Conservation (phyloP, 495 filamentous ascomycete genomes). For the Cetradonia linearis region DNA sequence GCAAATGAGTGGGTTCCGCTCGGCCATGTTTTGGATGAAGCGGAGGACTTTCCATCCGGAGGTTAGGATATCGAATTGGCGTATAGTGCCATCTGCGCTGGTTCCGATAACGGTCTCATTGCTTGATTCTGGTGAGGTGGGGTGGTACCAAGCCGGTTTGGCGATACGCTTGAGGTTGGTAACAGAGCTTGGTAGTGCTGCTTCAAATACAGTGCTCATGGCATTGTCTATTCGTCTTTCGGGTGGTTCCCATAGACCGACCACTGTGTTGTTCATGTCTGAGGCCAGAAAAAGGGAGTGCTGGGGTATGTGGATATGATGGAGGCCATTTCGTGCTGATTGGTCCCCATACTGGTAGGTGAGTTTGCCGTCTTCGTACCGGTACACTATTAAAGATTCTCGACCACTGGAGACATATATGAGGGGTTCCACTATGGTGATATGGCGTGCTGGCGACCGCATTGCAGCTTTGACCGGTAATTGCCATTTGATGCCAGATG, state of each 20-base stretch:
- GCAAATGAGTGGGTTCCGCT: slow-evolving; percentile 32
- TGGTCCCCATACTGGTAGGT: slow-evolving; percentile 30
- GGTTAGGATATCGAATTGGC: slow-evolving; percentile 47
- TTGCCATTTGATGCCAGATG: slow-evolving; percentile 26
- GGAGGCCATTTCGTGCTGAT: slow-evolving; percentile 32
- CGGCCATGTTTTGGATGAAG: slow-evolving; percentile 52
- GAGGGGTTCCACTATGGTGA: slow-evolving; percentile 32
- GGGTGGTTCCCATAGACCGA: slow-evolving; percentile 42
- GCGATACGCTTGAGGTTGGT: slow-evolving; percentile 37
- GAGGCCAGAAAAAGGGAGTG: slow-evolving; percentile 29
- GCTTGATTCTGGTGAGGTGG: slow-evolving; percentile 27
- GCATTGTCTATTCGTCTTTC: slow-evolving; percentile 31
- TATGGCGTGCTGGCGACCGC: slow-evolving; percentile 36
- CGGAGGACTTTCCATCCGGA: slow-evolving; percentile 50
- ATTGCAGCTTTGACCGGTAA: slow-evolving; percentile 29
- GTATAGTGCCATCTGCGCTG: slow-evolving; percentile 54
- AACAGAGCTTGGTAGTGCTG: slow-evolving; percentile 39
- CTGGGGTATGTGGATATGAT: slow-evolving; percentile 31
- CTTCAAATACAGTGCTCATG: slow-evolving; percentile 41
- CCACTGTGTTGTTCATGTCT: slow-evolving; percentile 33
- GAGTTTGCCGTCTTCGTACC: slow-evolving; percentile 29
- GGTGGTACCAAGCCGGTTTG: slow-evolving; percentile 32
- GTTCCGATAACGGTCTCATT: slow-evolving; percentile 42
- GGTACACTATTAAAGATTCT: slow-evolving; percentile 35
- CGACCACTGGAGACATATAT: slow-evolving; percentile 38